Base-by-base conservation (phyloP, 2,329 filamentous ascomycete genomes). In the Remersonia thermophila region DNA sequence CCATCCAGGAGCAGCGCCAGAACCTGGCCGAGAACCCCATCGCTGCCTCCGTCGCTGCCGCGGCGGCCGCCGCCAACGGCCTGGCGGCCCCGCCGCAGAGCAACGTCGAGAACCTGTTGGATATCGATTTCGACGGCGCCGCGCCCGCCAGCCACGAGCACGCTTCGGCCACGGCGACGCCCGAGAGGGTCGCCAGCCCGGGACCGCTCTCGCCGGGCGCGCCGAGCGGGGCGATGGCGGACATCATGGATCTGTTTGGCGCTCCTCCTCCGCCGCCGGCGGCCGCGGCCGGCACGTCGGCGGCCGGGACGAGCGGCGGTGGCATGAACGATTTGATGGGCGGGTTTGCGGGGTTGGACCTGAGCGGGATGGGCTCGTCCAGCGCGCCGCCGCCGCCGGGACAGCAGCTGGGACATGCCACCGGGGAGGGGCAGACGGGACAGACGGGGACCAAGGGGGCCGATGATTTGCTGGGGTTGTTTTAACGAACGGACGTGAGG, bases 1-100 rank as follows among this genome's bases (percentile, higher is more conserved):
- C 91, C 42, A 94, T 98, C 55, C 87, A 94, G 65, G 91, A 98
- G 63, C 86, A 94, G 65, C 75, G 83, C 46, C 78, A 96, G 60
- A 85, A 95, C 51, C 83, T 84, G 1, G 82, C 78, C 43, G 91
- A 96, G 50, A 95, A 96, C 56, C 89, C 91, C 1, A 84, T 96
- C 48, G 78, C 80, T 0, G 76, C 76, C 0, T 76, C 77, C 0
- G 73, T 77, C 0, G 72, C 76, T 1, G 77, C 77, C 0, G 77
- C 77, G 39, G 71, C 69, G 37, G 61, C 73, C 20, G 59, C 53
- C 3, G 47, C 53, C 7, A 28, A 11, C 12, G 27, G 27, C n/a
- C 8, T 7, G 27, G 27, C 27, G 8, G 34, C 13, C 2, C 28
- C 26, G 11, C 47, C 67, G 1, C 54, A 86, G 55, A 82, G 62